These are phyloP conservation scores for Leccinum angustisporum DNA, from an alignment of 1,284 basidiomycete species.

Conservation along the genomic window DNA sequence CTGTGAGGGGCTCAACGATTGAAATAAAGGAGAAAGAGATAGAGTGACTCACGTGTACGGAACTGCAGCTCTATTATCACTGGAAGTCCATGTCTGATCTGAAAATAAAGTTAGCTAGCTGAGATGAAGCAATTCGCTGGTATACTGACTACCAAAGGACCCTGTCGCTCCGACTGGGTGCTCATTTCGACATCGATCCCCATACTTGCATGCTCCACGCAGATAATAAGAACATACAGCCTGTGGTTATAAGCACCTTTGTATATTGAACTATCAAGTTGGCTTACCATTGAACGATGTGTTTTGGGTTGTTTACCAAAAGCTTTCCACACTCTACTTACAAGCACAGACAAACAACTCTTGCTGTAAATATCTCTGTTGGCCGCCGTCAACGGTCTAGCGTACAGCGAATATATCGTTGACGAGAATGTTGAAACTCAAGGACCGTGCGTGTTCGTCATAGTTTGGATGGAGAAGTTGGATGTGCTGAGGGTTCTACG, in stretches of 20 bases:
- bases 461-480: neutral
- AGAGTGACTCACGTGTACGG: slow-evolving; percentile 44
- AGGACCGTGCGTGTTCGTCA: no score
- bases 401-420: neutral
- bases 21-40: slow-evolving; percentile 11
- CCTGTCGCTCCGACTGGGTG: slow-evolving; percentile 46
- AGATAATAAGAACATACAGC: slow-evolving; percentile 62
- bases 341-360: slow-evolving; percentile 17
- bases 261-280: no score
- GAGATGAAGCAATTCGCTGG: slow-evolving; percentile 4
- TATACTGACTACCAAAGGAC: slow-evolving; percentile 39
- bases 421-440: no score
- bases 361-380: no score
- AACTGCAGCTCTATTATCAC: slow-evolving; percentile 25
- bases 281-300: slow-evolving; percentile 21
- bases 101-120: slow-evolving; percentile 11
- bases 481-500: neutral
- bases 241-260: slow-evolving; percentile 18
- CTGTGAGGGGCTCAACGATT: slow-evolving; percentile 37
- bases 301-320: slow-evolving; percentile 17
- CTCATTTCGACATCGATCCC: slow-evolving; percentile 65
- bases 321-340: neutral
- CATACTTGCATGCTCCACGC: slow-evolving; percentile 69
- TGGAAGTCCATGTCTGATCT: slow-evolving; percentile 47
- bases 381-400: no score